These are phyloP conservation scores for Ustilago vetiveriae DNA, from an alignment of 1,284 basidiomycete genomes.

Conservation along the genomic window DNA sequence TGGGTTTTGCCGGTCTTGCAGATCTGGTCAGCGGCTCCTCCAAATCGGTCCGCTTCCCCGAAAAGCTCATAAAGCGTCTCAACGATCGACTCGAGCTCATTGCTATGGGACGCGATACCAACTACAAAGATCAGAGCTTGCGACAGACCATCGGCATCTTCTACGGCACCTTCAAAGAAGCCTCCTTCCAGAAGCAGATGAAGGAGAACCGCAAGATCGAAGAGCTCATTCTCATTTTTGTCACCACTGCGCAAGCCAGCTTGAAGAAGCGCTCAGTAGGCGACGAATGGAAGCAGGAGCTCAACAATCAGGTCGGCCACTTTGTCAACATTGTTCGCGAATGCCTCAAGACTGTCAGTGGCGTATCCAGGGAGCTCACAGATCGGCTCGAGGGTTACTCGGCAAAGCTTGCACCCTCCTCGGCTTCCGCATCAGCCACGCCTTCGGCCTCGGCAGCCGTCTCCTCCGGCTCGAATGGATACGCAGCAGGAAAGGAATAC, in stretches of 20 bases:
- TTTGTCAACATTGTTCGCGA: slow-evolving; percentile 88
- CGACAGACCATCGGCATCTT: slow-evolving; percentile 62
- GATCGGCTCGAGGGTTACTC: slow-evolving; percentile 83
- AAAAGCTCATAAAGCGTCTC: slow-evolving; percentile 63
- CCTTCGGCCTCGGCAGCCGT: slow-evolving; percentile 8
- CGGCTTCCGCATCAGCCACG: slow-evolving; percentile 1
- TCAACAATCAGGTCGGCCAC: slow-evolving; percentile 86
- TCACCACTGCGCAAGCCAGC: slow-evolving; percentile 74
- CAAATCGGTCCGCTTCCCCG: slow-evolving; percentile 57
- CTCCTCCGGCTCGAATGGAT: slow-evolving; percentile 21
- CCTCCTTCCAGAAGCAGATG: slow-evolving; percentile 70
- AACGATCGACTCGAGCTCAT: slow-evolving; percentile 62
- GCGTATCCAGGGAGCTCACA: slow-evolving; percentile 78
- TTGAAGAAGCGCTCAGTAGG: slow-evolving; percentile 75
- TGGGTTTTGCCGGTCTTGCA: slow-evolving; percentile 51
- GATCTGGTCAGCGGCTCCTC: slow-evolving; percentile 52
- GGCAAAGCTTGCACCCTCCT: slow-evolving; percentile 73
- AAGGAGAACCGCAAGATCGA: slow-evolving; percentile 97
- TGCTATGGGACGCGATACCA: slow-evolving; percentile 62
- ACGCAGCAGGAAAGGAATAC: slow-evolving; percentile 21
- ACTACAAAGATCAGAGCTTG: slow-evolving; percentile 56
- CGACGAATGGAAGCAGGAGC: slow-evolving; percentile 88
- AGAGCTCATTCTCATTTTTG: slow-evolving; percentile 94
- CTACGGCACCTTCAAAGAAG: slow-evolving; percentile 62
- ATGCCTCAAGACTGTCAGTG: slow-evolving; percentile 71